Base-by-base conservation (phyloP, 805 yeast genomes). In the Kuraishia ogatae region DNA sequence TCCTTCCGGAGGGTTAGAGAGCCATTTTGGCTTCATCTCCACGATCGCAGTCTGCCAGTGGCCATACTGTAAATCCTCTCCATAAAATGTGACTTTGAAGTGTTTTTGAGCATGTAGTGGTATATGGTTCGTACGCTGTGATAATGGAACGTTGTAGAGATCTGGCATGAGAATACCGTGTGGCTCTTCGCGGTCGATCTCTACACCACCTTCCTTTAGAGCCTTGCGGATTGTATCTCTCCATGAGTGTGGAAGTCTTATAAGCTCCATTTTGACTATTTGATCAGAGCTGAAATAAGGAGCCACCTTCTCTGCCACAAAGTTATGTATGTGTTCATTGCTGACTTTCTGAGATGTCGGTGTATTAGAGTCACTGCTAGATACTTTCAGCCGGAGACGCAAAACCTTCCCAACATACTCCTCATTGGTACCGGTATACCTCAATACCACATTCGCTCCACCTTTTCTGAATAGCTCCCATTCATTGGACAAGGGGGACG, bases 11-110 rank as follows among this genome's bases (percentile, higher is more conserved):
- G 70, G 71, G 46, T 65, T 66, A 59, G 75, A 75, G 21, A 79
- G 61, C 83, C 83, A 79, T 62, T 79, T 79, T 0, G 83, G 83
- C 55, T 79, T 79, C 55, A 79, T 66, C 59, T 79, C 83, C 55
- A 79, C 61, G 6, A 69, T 60, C 50, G 21, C 3, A 59, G 39
- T 6, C 54, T 19, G 22, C 20, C 23, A 22, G 22, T 39, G 22
- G 43, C 15, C n/a, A 26, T 46, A 1, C 39, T 11, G 15, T 23
- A 43, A 0, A 53, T 28, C 8, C 29, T 5, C 10, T 5, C 29
- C 10, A 24, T 56, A 53, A 0, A 59, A n/a, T 51, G 61, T 63
- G 19, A 68, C 56, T 2, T 53, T 54, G 39, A 66, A 48, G 53
- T 69, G 68, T 50, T 70, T 70, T 54, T 61, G 64, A 17, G 67